Percentiles rank a stretch among this genome's conserved stretches.
Evolutionary conservation across 1,284 basidiomycete species (phyloP).

Genomic region (Microbotryomycetes sp.): DNA sequence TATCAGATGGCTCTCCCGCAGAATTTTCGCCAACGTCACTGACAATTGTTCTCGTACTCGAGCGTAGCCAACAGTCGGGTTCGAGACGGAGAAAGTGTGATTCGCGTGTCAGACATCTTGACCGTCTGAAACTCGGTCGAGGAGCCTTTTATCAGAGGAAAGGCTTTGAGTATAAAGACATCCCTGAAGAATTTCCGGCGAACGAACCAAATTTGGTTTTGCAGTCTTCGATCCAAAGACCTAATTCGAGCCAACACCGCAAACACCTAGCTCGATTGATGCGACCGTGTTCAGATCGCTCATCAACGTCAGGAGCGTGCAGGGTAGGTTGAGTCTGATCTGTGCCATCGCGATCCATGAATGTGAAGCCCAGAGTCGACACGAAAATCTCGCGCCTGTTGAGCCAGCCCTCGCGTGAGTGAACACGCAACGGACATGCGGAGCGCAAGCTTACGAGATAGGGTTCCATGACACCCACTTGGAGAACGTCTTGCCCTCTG

Average conservation of each 20-base stretch:
- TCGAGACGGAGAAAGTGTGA: background rate
- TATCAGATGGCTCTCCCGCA: no score
- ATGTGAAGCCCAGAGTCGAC: constrained; percentile 18
- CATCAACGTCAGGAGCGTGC: background rate
- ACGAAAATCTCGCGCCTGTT: constrained; percentile 14
- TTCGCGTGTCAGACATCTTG: background rate
- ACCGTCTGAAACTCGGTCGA: background rate
- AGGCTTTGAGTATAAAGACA: no score
- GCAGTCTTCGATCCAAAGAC: constrained; percentile 15
- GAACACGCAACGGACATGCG: no score
- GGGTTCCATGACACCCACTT: constrained; percentile 10
- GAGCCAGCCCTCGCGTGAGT: background rate
- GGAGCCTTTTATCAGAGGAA: no score
- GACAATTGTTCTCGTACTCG: no score
- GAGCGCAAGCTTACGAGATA: constrained; percentile 1
- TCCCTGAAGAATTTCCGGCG: no score
- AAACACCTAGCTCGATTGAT: constrained; percentile 8
- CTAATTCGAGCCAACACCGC: constrained; percentile 24
- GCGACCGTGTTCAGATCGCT: background rate
- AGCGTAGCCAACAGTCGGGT: background rate
- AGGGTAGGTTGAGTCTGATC: background rate
- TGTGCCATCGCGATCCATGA: background rate
- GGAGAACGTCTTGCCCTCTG: constrained; percentile 4
- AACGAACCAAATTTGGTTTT: no score
- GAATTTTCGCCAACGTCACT: no score